Base-by-base conservation (phyloP, 2,329 filamentous ascomycete genomes). In the Aureobasidium subglaciale region DNA sequence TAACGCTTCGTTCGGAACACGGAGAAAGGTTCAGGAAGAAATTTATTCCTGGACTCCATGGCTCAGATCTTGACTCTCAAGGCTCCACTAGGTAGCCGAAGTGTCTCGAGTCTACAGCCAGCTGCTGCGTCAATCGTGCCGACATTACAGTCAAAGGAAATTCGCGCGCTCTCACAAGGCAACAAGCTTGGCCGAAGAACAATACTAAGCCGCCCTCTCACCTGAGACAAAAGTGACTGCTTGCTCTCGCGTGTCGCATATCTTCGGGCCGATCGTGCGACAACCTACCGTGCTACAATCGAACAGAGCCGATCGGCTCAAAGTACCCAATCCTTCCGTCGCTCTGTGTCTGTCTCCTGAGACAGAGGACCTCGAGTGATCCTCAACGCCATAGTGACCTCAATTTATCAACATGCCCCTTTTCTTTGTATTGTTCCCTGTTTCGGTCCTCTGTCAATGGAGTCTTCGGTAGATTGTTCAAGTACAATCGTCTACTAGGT, bases 141-240 rank as follows among this genome's bases (percentile, higher is more conserved):
- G n/a, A n/a, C n/a, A n/a, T n/a, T n/a, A n/a, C n/a, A n/a, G n/a
- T n/a, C n/a, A n/a, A n/a, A n/a, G n/a, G n/a, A n/a, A n/a, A n/a
- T n/a, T n/a, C n/a, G n/a, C n/a, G n/a, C n/a, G n/a, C n/a, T n/a
- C n/a, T n/a, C n/a, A n/a, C n/a, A n/a, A n/a, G n/a, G n/a, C n/a
- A n/a, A 50, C 30, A 32, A 38, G 46, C 22, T 13, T 9, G 24
- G 46, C 38, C 43, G n/a, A 37, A 56, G 58, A 59, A 59, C 56
- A 59, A 59, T 59, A 59, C 57, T 50, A 59, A 59, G 56, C 54
- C 25, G 25, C 32, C 20, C 9, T 27, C 24, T 10, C 40, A 46
- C 22, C 15, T 25, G 34, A 40, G 25, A 56, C 41, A 27, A 24
- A 2, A 30, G 9, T 10, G 4, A 2, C 6, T 16, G 37, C 18